phyloP scores from a whole-genome alignment of 2,329 filamentous ascomycete species.

The Xylariales sp. region DNA sequence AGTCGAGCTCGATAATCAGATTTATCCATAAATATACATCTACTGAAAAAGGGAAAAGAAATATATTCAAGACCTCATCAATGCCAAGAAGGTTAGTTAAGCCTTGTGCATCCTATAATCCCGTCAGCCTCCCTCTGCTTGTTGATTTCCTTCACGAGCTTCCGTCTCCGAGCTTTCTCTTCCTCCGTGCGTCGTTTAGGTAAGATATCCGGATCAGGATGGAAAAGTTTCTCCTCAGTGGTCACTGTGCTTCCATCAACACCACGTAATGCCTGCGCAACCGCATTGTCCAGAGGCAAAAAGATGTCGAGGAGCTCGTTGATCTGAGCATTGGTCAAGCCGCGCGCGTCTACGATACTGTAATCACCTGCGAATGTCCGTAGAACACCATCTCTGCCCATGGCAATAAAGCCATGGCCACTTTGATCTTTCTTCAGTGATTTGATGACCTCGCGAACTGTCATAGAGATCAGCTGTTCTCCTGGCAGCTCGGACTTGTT shows the following conservation, averaged over 20 bases:
- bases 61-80: too few species aligned
- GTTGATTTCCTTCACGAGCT: too few species aligned
- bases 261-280: too few species aligned
- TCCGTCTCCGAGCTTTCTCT: not conserved
- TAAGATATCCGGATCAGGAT: not conserved
- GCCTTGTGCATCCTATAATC: too few species aligned
- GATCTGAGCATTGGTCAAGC: slow-evolving; percentile 6
- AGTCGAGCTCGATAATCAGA: too few species aligned
- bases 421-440: not conserved
- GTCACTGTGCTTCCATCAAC: not conserved
- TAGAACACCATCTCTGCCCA: not conserved
- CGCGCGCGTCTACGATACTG: slow-evolving; percentile 4
- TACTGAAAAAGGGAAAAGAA: too few species aligned
- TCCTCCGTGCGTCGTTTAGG: not conserved
- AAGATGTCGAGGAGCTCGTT: not conserved
- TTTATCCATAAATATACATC: too few species aligned
- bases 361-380: not conserved
- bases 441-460: not conserved
- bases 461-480: too few species aligned
- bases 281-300: too few species aligned
- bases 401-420: not conserved
- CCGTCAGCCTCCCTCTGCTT: too few species aligned
- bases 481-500: too few species aligned
- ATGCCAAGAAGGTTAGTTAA: too few species aligned
- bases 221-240: not conserved